Evolutionary conservation across 352 stramenopile species (phyloP), one percentile per base, ranked within the genome.

Genomic region (Pythium pyrilobum): DNA sequence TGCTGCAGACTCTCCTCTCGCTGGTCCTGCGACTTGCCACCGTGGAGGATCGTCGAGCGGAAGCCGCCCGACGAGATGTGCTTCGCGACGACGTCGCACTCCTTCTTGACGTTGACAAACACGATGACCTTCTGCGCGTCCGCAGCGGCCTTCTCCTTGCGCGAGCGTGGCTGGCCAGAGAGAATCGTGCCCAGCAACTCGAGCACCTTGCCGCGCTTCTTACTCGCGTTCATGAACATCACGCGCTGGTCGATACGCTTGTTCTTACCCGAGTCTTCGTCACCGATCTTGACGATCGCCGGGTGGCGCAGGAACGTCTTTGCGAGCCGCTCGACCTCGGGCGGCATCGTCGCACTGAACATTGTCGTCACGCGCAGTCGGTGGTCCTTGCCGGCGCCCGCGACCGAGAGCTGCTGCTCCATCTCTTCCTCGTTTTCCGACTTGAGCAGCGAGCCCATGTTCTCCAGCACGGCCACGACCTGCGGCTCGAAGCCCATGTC

Each of bases 71-170:
- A 87, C 41, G 97, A 93, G 18, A 99, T 72, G 53, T 96, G 85
- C 45, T 96, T 90, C 20, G 75, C 87, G n/a, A 99, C 85, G n/a
- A 87, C 72, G 64, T 99, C 97, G 46, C 92, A 97, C 58, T 96
- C 85, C 64, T 98, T 98, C 85, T 99, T 99, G 62, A 98, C 93
- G 72, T 99, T 99, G 53, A 99, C 97, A 72, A 99, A 99, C n/a
- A 99, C 95, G 52, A 99, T 99, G 38, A 98, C 86, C 75, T 99
- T 98, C 25, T 96, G 78, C 2, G 85, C 72, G 21, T 95, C 81
- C 2, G 81, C 70, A 5, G 74, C 61, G 24, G 82, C 81, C 44
- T 65, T 65, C 56, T 91, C 79, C 55, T 89, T 92, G 41, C 79
- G 70, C 5, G 74, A 86, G 5, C 71, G 66, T 0, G 78, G 72